These are phyloP conservation scores for Jaltomata sinuosa DNA, from an alignment of 257 asterid species.

Conservation along the genomic window DNA sequence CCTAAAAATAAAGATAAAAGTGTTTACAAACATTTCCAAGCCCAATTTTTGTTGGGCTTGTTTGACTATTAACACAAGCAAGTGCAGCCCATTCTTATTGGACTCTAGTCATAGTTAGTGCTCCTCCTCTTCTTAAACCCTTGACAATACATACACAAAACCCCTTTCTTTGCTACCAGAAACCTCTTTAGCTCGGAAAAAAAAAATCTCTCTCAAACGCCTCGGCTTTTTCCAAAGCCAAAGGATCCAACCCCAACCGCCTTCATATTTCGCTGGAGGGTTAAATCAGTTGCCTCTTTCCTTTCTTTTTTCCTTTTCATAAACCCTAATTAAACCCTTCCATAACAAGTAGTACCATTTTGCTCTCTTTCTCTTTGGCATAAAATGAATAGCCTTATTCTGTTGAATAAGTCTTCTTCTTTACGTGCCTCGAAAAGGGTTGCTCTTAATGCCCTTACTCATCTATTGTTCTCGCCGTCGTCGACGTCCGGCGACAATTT, in stretches of 20 bases:
- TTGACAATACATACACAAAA: neutral
- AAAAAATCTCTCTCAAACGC: neutral
- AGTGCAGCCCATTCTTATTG: neutral
- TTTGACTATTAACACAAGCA: neutral
- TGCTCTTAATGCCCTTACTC: constrained; percentile 35
- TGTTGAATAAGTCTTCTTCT: constrained; percentile 37
- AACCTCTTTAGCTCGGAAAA: neutral
- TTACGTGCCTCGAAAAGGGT: constrained; percentile 20
- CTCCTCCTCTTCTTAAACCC: neutral
- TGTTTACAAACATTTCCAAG: neutral
- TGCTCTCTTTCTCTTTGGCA: neutral
- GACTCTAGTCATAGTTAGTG: neutral
- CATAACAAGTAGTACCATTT: neutral
- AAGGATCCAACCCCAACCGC: neutral
- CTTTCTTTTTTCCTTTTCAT: neutral
- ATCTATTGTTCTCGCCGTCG: constrained; percentile 15
- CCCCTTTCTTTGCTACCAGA: neutral
- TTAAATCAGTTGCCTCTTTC: neutral
- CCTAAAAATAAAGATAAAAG: too few relatives aligned
- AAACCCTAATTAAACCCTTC: constrained; percentile 20
- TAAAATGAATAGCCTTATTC: constrained; percentile 40
- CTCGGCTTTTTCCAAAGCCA: neutral
- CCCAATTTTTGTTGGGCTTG: neutral
- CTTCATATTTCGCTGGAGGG: neutral
- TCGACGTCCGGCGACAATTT: constrained; percentile 4